phyloP scores from a whole-genome alignment of 2,329 filamentous ascomycete species.

The Botrytis fabae region DNA sequence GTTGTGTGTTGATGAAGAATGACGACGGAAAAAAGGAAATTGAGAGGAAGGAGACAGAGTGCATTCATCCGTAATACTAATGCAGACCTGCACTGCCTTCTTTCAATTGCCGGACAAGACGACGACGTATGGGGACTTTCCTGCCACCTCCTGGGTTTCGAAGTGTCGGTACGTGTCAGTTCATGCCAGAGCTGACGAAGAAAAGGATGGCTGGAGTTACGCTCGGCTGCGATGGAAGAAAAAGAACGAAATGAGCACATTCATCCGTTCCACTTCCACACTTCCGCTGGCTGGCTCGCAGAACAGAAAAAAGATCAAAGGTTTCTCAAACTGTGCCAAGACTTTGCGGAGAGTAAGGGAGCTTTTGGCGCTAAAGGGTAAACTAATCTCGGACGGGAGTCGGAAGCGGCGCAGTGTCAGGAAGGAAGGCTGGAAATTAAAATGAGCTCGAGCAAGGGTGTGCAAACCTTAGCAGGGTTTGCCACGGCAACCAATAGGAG shows the following conservation, averaged over 20 bases:
- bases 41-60: background rate
- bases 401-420: slow-evolving; percentile 6
- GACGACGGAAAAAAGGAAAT: slow-evolving; percentile 6
- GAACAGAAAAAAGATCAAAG: background rate
- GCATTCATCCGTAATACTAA: background rate
- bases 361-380: background rate
- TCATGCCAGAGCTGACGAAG: background rate
- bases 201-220: slow-evolving; percentile 17
- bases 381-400: slow-evolving; percentile 1
- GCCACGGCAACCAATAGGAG: background rate
- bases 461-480: background rate
- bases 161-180: background rate
- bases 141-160: background rate
- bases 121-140: background rate
- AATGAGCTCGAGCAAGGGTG: slow-evolving; percentile 1
- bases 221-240: background rate
- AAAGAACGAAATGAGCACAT: background rate
- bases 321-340: background rate
- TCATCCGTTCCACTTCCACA: background rate
- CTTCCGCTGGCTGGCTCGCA: background rate
- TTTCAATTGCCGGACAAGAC: slow-evolving; percentile 3
- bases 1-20: background rate
- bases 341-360: background rate
- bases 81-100: slow-evolving; percentile 2
- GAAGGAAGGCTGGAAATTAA: background rate